Conservation (phyloP, 2,329 filamentous ascomycete genomes). For the Lojkania enalia region DNA sequence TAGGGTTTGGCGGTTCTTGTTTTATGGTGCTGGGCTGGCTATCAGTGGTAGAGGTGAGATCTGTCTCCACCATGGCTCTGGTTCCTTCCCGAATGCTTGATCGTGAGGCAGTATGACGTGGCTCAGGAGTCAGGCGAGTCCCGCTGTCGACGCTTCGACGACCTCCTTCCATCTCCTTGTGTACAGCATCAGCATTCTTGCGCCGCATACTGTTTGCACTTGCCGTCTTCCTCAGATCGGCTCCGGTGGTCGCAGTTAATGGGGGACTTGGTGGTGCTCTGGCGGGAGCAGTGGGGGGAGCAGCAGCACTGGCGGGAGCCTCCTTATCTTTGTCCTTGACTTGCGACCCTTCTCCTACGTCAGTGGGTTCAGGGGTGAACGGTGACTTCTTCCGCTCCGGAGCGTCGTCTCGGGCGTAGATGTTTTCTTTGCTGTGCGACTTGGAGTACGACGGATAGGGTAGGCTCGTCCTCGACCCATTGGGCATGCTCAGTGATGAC, state of each 20-base stretch:
- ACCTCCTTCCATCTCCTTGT: conserved; percentile 43
- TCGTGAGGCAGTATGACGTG: conserved; percentile 46
- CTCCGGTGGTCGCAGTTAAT: conserved; percentile 46
- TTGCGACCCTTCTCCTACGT: conserved; percentile 37
- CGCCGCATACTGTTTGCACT: conserved; percentile 51
- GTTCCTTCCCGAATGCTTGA: conserved; percentile 49
- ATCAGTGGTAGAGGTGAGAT: conserved; percentile 49
- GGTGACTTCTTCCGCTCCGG: conserved; percentile 34
- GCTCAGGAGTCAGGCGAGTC: conserved; percentile 39
- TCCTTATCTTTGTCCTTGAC: conserved; percentile 31
- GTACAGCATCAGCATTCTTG: conserved; percentile 40
- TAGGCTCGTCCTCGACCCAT: conserved; percentile 48
- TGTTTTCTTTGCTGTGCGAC: conserved; percentile 85
- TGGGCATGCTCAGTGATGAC: conserved; percentile 34
- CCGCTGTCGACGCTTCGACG: conserved; percentile 49
- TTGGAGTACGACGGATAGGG: conserved; percentile 87
- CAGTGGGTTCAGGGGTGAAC: conserved; percentile 49
- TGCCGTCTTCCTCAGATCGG: conserved; percentile 49
- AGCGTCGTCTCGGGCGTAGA: conserved; percentile 59
- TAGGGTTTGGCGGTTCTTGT: conserved; percentile 28
- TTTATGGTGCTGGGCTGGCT: conserved; percentile 46
- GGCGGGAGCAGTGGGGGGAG: conserved; percentile 29
- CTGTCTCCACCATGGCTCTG: conserved; percentile 39
- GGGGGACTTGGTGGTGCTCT: conserved; percentile 54
- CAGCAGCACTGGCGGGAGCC: conserved; percentile 18